Base-by-base conservation (phyloP, 257 asterid genomes). In the Misopates orontium region DNA sequence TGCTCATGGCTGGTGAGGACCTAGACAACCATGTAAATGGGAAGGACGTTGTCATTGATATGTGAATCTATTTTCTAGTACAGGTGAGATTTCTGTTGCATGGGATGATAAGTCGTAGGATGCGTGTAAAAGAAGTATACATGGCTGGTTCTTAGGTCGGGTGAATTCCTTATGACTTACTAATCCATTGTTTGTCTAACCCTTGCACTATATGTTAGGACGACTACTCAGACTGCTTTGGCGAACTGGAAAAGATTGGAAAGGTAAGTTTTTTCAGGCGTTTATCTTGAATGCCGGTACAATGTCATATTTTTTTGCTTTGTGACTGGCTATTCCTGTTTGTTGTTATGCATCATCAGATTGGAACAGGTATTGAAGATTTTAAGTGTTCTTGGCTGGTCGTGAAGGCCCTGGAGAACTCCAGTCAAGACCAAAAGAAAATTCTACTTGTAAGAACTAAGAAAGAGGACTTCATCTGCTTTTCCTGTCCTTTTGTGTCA, bases 381-480 rank as follows among this genome's bases (percentile, higher is more conserved):
- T 93, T 84, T 78, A 93, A 90, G 83, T 93, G 99, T 64, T 87
- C 97, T 55, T 90, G 97, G 97, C 78, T 93, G 77, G 97, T 90
- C 4, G 97, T 90, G 14, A 93, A 93, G 79, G 99, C 99, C 56
- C 69, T 93, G 75, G 99, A 93, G 82, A 79, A 51, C 54, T 90
- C 92, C 67, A 83, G 75, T 24, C 90, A 83, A 66, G 97, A 87
- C 41, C 99, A 90, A 66, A 93, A 83, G 87, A 80, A 83, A 64
- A 78, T 71, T 36, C 81, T 94, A 40, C 71, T 64, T 44, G 97
- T 94, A 83, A 90, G 95, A 36, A 63, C 44, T 71, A 77, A 71
- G n/a, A 73, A 56, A 52, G 14, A 69, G 3, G 45, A n/a, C 51
- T 57, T 40, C 36, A 56, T 20, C 4, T 15, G 51, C 32, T 19